Conservation (phyloP, 2,329 filamentous ascomycete genomes). For the Blastomyces parvus region DNA sequence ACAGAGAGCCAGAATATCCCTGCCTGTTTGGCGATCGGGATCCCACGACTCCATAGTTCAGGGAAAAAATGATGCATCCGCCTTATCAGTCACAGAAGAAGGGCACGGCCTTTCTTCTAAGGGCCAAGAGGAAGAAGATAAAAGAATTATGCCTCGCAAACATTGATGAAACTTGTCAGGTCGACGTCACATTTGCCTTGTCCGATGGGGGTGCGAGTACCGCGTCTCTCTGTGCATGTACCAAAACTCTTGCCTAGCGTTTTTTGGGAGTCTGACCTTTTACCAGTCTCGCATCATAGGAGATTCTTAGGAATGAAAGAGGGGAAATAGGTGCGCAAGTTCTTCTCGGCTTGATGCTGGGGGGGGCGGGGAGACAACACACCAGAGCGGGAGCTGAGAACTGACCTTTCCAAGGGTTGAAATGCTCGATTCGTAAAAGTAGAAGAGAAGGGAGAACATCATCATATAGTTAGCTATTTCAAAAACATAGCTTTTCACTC, state of each 20-base stretch:
- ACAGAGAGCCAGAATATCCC: neutral
- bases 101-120: neutral
- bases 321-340: conserved; percentile 11
- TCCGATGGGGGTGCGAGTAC: conserved; percentile 1
- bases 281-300: conserved; percentile 39
- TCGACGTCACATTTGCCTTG: neutral
- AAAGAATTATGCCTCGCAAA: neutral
- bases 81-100: neutral
- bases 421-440: neutral
- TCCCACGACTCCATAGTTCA: neutral
- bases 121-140: neutral
- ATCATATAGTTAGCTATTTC: neutral
- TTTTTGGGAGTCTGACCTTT: conserved; percentile 35
- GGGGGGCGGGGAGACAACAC: neutral
- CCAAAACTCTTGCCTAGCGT: conserved; percentile 16
- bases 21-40: neutral
- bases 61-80: neutral
- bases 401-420: neutral
- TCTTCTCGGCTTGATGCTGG: neutral
- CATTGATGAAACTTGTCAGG: neutral
- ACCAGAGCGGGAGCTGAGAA: neutral
- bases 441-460: no score
- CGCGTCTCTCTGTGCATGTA: conserved; percentile 1
- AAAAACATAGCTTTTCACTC: neutral
- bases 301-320: conserved; percentile 18